Evolutionary conservation across 345 rosid species (phyloP).

Genomic region (Hevea brasiliensis): DNA sequence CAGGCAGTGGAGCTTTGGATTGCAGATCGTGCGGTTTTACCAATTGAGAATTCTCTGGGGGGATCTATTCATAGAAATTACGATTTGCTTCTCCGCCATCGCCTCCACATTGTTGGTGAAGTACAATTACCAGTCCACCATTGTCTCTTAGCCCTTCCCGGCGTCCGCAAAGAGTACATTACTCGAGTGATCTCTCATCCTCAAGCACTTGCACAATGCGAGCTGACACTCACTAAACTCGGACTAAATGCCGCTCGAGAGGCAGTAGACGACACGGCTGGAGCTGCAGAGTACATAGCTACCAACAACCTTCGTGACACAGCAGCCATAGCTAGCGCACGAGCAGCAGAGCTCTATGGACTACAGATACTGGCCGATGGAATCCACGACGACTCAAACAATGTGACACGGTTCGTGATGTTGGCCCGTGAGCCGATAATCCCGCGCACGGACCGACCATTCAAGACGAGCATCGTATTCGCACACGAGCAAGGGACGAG

Average conservation of each 20-base stretch:
- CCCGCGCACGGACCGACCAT: constrained; percentile 91
- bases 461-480: constrained; percentile 95
- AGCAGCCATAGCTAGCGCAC: constrained; percentile 88
- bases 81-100: constrained; percentile 95
- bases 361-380: constrained; percentile 73
- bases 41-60: constrained; percentile 90
- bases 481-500: constrained; percentile 94
- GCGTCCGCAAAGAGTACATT: constrained; percentile 70
- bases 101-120: constrained; percentile 95
- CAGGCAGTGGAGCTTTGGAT: constrained; percentile 99
- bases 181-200: constrained; percentile 94
- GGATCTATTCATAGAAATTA: constrained; percentile 96
- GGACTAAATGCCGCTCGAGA: constrained; percentile 81
- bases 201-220: constrained; percentile 93
- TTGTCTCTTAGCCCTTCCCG: constrained; percentile 90
- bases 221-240: constrained; percentile 71
- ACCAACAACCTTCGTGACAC: constrained; percentile 69
- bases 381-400: constrained; percentile 87
- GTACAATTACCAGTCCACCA: constrained; percentile 94
- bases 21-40: constrained; percentile 92
- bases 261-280: constrained; percentile 92
- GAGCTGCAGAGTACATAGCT: constrained; percentile 86
- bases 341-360: constrained; percentile 92
- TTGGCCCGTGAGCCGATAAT: constrained; percentile 95
- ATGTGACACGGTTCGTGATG: constrained; percentile 93